Percentiles rank a stretch among this genome's conserved stretches.
Conservation (phyloP, 2,329 filamentous ascomycete genomes). For the Alternaria panax region DNA sequence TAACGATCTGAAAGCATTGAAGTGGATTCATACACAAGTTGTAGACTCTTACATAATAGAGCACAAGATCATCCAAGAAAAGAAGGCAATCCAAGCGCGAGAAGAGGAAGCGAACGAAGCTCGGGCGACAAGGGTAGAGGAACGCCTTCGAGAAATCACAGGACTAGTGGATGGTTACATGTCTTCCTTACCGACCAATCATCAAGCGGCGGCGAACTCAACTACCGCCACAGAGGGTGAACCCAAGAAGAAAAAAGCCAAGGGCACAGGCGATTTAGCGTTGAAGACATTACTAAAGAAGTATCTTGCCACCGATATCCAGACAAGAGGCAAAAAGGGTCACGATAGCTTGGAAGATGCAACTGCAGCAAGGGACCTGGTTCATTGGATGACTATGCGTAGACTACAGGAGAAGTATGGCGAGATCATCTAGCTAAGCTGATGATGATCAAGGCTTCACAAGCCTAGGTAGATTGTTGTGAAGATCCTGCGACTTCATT, state of each 20-base stretch:
- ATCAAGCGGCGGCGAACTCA: not conserved
- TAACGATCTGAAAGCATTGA: conserved; percentile 55
- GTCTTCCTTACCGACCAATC: not conserved
- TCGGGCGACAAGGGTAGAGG: not conserved
- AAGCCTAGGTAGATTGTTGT: not conserved
- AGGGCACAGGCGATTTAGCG: conserved; percentile 17
- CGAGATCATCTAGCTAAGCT: not conserved
- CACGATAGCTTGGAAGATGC: conserved; percentile 94
- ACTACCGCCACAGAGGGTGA: not conserved
- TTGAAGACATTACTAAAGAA: conserved; percentile 85
- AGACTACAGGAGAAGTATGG: conserved; percentile 1
- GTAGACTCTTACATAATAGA: conserved; percentile 55
- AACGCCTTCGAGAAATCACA: not conserved
- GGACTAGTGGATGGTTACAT: not conserved
- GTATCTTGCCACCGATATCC: conserved; percentile 84
- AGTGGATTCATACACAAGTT: conserved; percentile 58
- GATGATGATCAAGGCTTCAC: not conserved
- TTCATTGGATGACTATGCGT: conserved; percentile 73
- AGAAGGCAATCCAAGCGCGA: conserved; percentile 13
- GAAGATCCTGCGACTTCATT: not conserved
- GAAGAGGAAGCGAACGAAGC: not conserved
- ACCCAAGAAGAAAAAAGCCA: conserved; percentile 8
- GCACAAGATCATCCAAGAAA: conserved; percentile 7
- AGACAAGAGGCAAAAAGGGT: conserved; percentile 71
- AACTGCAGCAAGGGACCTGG: conserved; percentile 83